Base-by-base conservation (phyloP, 805 yeast genomes). In the Jamesozyma hellenica region DNA sequence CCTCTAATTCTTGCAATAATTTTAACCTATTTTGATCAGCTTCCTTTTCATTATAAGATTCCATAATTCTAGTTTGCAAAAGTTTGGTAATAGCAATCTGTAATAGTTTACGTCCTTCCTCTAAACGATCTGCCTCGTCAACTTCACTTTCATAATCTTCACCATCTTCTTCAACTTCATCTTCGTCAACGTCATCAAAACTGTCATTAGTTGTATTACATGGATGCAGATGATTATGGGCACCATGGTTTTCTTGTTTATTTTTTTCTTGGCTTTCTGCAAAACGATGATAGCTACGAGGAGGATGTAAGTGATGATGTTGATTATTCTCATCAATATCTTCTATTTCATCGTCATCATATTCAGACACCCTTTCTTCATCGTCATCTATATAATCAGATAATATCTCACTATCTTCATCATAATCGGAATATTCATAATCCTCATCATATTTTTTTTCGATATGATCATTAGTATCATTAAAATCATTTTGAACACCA, bases 81-180 rank as follows among this genome's bases (percentile, higher is more conserved):
- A 85, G 68, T 39, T 84, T 76, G 4, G 92, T 80, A 1, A 88
- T 83, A 41, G 86, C 82, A 39, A 83, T 69, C 51, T 84, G 86
- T 45, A 88, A 72, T 68, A 85, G 72, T 19, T 82, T 76, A 29
- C 88, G 80, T 11, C 90, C 80, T 60, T 87, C 94, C 51, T 76
- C 79, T 52, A 83, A 63, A 37, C 87, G 70, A 56, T 69, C 80
- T 43, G 75, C 81, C 38, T 78, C 80, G 44, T 71, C 76, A n/a
- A 64, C 44, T 11, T 59, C 65, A 35, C 66, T 61, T 34, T 65
- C 56, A 53, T 53, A 58, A 11, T 28, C 56, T 14, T 53, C 58
- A 18, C 52, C 58, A 10, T 52, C 49, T 3, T 43, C 45, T 3
- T 45, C 50, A 15, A 45, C 42, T 3, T 43, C 48, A 4, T 47